Evolutionary conservation across 805 yeast genomes (phyloP).

Genomic region (Yamadazyma tumulicola): DNA sequence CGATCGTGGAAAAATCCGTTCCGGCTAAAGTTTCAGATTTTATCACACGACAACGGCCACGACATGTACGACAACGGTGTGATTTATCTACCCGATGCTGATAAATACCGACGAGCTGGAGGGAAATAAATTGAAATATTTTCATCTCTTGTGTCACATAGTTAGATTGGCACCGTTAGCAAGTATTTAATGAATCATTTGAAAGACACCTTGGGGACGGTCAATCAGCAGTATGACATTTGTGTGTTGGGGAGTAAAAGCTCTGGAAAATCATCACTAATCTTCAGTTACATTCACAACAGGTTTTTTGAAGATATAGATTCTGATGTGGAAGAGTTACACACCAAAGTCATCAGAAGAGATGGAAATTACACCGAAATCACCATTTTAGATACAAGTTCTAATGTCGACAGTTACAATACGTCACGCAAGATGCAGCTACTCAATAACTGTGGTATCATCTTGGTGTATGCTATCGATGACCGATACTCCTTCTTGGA

Average conservation of each 20-base stretch:
- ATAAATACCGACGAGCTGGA: no score
- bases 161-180: no score
- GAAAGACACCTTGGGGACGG: constrained; percentile 9
- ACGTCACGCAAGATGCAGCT: constrained; percentile 25
- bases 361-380: constrained; percentile 21
- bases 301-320: constrained; percentile 18
- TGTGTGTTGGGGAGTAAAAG: constrained; percentile 24
- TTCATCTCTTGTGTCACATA: no score
- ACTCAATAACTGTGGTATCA: constrained; percentile 24
- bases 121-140: no score
- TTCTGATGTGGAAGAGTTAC: constrained; percentile 22
- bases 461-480: constrained; percentile 29
- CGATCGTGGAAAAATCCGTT: no score
- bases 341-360: constrained; percentile 15
- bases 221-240: constrained; percentile 19
- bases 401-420: constrained; percentile 23
- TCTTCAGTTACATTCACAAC: constrained; percentile 21
- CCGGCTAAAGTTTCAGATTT: no score
- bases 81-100: no score
- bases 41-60: no score
- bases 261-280: constrained; percentile 26
- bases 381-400: constrained; percentile 30
- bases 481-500: constrained; percentile 24
- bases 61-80: no score
- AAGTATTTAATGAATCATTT: no score